Conservation (phyloP, 352 stramenopile genomes). For the Globisporangium canariense region DNA sequence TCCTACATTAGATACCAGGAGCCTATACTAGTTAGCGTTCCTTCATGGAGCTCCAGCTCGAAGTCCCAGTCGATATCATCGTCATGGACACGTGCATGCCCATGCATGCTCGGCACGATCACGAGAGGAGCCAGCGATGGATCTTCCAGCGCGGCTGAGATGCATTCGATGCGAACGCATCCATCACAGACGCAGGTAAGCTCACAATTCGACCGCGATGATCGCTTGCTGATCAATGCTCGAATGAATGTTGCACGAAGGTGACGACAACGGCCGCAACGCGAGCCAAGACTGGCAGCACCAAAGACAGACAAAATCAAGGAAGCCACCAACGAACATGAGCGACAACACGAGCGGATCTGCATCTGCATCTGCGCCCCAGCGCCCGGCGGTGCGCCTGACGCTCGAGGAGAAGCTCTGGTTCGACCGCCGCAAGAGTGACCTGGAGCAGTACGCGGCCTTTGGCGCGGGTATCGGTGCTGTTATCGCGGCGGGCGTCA, state of each 20-base stretch:
- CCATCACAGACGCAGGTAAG: not conserved
- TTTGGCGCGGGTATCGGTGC: slow-evolving; percentile 57
- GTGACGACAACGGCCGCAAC: not conserved
- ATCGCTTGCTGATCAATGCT: not conserved
- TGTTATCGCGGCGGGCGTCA: slow-evolving; percentile 46
- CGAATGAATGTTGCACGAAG: not conserved
- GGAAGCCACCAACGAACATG: slow-evolving; percentile 6
- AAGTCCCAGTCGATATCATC: too few relatives aligned
- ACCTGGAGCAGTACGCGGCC: slow-evolving; percentile 61
- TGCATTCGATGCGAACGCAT: not conserved
- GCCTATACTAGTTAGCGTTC: too few relatives aligned
- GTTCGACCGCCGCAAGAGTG: slow-evolving; percentile 65
- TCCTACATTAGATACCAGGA: too few relatives aligned
- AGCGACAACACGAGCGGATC: slow-evolving; percentile 7
- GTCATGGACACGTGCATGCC: too few relatives aligned
- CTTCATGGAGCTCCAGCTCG: too few relatives aligned
- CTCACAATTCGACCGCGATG: not conserved
- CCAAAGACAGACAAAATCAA: not conserved
- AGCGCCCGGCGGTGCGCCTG: slow-evolving; percentile 30
- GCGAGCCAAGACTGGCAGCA: not conserved
- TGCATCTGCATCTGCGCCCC: slow-evolving; percentile 1
- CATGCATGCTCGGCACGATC: not conserved
- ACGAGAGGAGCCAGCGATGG: not conserved
- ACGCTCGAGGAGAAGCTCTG: slow-evolving; percentile 84
- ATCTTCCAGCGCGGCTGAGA: not conserved